Conservation (phyloP, 345 rosid genomes). For the Syzygium grande region DNA sequence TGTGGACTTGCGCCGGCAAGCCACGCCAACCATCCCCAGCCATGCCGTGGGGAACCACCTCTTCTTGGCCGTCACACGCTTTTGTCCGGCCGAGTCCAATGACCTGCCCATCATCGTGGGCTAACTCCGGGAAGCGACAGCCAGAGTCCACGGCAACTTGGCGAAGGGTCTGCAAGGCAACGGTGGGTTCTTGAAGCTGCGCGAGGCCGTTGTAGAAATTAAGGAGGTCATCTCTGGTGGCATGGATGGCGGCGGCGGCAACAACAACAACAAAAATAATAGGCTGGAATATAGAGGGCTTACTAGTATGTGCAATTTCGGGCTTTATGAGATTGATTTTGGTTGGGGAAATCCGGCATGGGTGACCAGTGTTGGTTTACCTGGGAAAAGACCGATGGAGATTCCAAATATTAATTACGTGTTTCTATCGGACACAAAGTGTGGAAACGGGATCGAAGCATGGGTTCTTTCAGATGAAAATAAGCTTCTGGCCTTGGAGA, state of each 20-base stretch:
- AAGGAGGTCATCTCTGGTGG: background rate
- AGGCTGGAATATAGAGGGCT: background rate
- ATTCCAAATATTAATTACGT: no score
- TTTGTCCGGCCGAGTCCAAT: background rate
- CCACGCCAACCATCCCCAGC: background rate
- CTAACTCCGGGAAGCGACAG: background rate
- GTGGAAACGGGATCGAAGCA: constrained; percentile 4
- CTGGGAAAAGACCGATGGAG: background rate
- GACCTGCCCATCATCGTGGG: background rate
- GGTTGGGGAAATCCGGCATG: constrained; percentile 4
- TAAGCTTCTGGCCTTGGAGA: background rate
- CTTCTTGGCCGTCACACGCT: background rate
- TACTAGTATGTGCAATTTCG: background rate
- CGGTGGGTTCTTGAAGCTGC: background rate
- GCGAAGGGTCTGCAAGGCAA: background rate
- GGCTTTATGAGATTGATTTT: background rate
- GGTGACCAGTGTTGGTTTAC: background rate
- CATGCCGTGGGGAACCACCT: background rate
- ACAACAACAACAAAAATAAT: background rate
- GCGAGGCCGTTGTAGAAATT: background rate
- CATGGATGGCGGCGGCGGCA: background rate
- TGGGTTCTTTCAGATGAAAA: background rate
- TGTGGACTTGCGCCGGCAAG: background rate
- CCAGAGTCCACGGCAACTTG: background rate
- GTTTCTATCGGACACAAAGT: background rate